These are phyloP conservation scores for Cordia subcordata DNA, from an alignment of 257 asterid species.

Conservation along the genomic window DNA sequence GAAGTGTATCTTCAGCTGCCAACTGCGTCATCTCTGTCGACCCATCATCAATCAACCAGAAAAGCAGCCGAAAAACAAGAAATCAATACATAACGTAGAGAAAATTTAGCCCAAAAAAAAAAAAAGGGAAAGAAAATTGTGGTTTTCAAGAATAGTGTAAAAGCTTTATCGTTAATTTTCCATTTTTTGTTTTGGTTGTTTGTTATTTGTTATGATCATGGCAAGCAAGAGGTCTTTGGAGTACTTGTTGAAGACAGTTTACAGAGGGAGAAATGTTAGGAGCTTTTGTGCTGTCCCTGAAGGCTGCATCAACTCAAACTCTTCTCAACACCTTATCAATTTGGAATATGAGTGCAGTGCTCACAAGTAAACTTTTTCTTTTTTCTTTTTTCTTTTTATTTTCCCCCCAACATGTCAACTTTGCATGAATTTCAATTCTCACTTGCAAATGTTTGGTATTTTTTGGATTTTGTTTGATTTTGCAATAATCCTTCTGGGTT, in stretches of 20 bases:
- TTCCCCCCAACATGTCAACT: background rate
- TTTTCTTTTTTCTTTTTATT: background rate
- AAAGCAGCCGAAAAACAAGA: too few species aligned
- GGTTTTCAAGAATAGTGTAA: too few species aligned
- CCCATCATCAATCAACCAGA: too few species aligned
- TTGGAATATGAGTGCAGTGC: conserved; percentile 72
- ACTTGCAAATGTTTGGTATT: background rate
- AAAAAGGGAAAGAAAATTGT: too few species aligned
- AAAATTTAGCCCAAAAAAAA: too few species aligned
- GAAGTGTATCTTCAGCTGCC: too few species aligned
- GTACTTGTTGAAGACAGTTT: conserved; percentile 32
- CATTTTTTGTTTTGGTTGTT: too few species aligned
- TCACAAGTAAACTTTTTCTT: conserved; percentile 55
- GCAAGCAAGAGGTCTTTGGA: conserved; percentile 42
- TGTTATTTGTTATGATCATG: conserved; percentile 19
- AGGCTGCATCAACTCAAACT: conserved; percentile 25
- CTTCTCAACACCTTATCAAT: conserved; percentile 68
- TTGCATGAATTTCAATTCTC: background rate
- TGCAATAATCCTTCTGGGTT: background rate
- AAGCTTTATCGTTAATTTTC: too few species aligned
- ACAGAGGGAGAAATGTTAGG: conserved; percentile 34
- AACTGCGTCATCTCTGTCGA: too few species aligned
- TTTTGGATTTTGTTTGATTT: background rate
- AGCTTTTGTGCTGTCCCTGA: conserved; percentile 48
- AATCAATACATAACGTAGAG: too few species aligned